Evolutionary conservation across 2,329 filamentous ascomycete species (phyloP).

Genomic region (Exophiala viscosa): DNA sequence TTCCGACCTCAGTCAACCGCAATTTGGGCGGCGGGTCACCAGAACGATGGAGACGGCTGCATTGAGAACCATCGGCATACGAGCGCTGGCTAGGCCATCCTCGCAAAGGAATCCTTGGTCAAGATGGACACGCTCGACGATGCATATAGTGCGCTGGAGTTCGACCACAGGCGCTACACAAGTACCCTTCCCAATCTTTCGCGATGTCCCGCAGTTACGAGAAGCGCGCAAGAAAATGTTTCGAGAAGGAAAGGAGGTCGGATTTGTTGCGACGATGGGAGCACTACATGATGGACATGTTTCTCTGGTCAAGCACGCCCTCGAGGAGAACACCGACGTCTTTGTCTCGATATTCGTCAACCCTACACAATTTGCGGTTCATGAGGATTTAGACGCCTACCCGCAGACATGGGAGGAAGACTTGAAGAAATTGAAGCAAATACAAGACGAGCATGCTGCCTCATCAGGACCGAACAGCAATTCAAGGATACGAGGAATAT

Average conservation of each 20-base stretch:
- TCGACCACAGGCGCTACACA: background rate
- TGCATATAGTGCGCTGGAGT: slow-evolving; percentile 1
- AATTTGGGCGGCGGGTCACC: background rate
- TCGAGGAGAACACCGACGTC: slow-evolving; percentile 77
- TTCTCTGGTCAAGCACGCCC: slow-evolving; percentile 78
- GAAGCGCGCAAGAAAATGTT: slow-evolving; percentile 64
- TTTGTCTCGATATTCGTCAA: slow-evolving; percentile 94
- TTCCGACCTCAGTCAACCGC: background rate
- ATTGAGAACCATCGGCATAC: slow-evolving; percentile 1
- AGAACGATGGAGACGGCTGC: slow-evolving; percentile 9
- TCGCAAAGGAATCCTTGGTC: background rate
- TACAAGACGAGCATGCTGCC: slow-evolving; percentile 38
- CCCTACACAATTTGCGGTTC: slow-evolving; percentile 87
- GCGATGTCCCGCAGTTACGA: slow-evolving; percentile 68
- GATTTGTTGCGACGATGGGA: slow-evolving; percentile 95
- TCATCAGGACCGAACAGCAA: slow-evolving; percentile 54
- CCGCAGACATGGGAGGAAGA: slow-evolving; percentile 86
- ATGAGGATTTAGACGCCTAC: slow-evolving; percentile 84
- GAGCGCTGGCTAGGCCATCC: background rate
- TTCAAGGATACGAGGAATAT: slow-evolving; percentile 66
- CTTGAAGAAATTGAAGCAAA: slow-evolving; percentile 58
- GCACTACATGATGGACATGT: slow-evolving; percentile 91
- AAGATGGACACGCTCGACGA: background rate
- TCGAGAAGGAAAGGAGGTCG: slow-evolving; percentile 67
- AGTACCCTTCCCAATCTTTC: slow-evolving; percentile 65